Conservation (phyloP, 306 rosid genomes). For the Casuarina cunninghamiana region DNA sequence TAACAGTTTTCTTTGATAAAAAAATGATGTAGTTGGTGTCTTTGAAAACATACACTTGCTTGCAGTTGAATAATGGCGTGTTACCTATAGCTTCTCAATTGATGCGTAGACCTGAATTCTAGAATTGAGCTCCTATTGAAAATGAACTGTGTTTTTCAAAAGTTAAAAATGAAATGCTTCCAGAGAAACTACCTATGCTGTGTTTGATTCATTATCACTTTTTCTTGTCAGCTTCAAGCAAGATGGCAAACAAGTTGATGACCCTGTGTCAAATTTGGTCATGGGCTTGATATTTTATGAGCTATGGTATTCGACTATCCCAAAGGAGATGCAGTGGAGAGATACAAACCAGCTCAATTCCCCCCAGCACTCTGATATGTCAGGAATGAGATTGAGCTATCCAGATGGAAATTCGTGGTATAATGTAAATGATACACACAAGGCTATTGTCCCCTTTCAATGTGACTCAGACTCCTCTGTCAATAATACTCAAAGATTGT, state of each 20-base stretch:
- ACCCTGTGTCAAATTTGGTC: conserved; percentile 55
- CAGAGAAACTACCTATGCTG: conserved; percentile 8
- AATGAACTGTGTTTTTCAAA: too few relatives aligned
- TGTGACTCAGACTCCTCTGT: conserved; percentile 61
- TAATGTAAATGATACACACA: conserved; percentile 41
- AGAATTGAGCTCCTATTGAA: too few relatives aligned
- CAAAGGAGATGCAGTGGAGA: conserved; percentile 59
- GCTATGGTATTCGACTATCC: conserved; percentile 65
- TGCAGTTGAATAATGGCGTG: background rate
- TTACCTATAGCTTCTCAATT: too few relatives aligned
- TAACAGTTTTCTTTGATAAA: background rate
- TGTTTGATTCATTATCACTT: conserved; percentile 6
- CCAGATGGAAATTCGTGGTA: conserved; percentile 34
- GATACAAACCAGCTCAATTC: conserved; percentile 44
- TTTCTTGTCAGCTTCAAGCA: conserved; percentile 55
- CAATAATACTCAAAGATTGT: conserved; percentile 32
- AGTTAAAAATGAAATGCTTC: background rate
- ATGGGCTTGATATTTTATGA: conserved; percentile 67
- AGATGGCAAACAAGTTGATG: conserved; percentile 37
- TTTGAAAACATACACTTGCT: background rate
- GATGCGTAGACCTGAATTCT: too few relatives aligned
- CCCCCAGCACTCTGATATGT: conserved; percentile 33
- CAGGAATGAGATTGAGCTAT: conserved; percentile 32
- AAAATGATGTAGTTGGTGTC: background rate
- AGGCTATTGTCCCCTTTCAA: conserved; percentile 38